Base-by-base conservation (phyloP, 345 rosid species). In the Citrus inodora region DNA sequence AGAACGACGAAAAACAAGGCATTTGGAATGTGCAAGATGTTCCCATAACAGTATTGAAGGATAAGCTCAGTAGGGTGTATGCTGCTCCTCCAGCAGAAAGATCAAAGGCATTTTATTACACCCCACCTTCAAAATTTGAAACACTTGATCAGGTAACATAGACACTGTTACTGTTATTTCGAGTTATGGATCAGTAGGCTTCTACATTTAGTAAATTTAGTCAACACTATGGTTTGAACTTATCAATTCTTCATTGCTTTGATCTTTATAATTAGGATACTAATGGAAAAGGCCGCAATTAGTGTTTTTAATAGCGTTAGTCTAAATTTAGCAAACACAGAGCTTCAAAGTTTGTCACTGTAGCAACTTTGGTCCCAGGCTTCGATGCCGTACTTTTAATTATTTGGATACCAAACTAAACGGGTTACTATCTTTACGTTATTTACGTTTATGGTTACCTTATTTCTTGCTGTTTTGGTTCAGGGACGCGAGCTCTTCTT, bases 71-170 rank as follows among this genome's bases (percentile, higher is more conserved):
- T 69, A 87, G 99, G 84, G 81, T 90, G 3, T 95, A 93, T 78
- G 93, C 89, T 67, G 97, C 90, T 82, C 95, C 87, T 28, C 98
- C 95, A 0, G 74, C 86, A 42, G 96, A 95, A 79, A 93, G 98
- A 82, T 75, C 85, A 60, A 93, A 92, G 79, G 76, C 88, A 4
- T 67, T 92, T 72, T 92, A 90, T 75, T 84, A 87, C 80, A 95
- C 93, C 32, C 82, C 92, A 4, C 97, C 99, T 67, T 86, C 95
- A 42, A 95, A 93, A 83, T 95, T 82, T 74, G 98, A 95, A 86
- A 84, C 95, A n/a, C 80, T 91, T 32, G 98, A 95, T 87, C 98
- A 95, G 97, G 98, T 94, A 89, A 32, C 22, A 16, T 7, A 9
- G 88, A 24, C 22, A 21, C 14, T 11, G 25, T 21, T 28, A 24